Evolutionary conservation across 2,329 filamentous ascomycete genomes (phyloP).

Genomic region (Aspergillus proliferans): DNA sequence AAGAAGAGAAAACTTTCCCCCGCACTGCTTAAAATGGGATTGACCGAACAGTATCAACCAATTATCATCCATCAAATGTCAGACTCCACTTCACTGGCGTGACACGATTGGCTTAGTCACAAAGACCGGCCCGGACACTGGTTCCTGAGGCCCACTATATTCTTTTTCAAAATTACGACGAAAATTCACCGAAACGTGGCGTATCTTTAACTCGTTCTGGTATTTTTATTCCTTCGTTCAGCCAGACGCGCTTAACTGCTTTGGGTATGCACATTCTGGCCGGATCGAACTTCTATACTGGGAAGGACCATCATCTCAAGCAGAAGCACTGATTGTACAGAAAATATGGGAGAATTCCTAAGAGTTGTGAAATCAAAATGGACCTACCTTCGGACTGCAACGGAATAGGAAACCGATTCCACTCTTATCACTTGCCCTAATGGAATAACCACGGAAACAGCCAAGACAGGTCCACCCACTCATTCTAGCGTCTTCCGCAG

Average conservation of each 20-base stretch:
- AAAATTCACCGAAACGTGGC: background rate
- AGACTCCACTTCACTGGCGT: background rate
- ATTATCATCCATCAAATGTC: constrained; percentile 5
- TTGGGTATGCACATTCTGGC: background rate
- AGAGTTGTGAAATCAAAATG: background rate
- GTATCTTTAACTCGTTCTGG: constrained; percentile 3
- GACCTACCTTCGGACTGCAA: too few species aligned
- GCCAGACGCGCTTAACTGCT: too few species aligned
- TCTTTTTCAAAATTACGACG: background rate
- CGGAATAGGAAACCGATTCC: too few species aligned
- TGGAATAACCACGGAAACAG: background rate
- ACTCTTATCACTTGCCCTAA: background rate
- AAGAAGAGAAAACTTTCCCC: constrained; percentile 2
- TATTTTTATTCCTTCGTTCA: background rate
- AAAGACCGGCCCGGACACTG: too few species aligned
- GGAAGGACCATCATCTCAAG: too few species aligned
- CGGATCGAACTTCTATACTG: background rate
- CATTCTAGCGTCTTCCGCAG: too few species aligned
- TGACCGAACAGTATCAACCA: background rate
- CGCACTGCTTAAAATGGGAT: constrained; percentile 1
- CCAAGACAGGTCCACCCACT: background rate
- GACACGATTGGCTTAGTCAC: background rate
- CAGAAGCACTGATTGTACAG: too few species aligned
- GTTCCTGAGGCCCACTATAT: too few species aligned
- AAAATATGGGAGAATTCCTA: too few species aligned